Percentiles rank a stretch among this genome's conserved stretches.
Conservation (phyloP, 768 basidiomycete genomes). For the Auricularia cornea region DNA sequence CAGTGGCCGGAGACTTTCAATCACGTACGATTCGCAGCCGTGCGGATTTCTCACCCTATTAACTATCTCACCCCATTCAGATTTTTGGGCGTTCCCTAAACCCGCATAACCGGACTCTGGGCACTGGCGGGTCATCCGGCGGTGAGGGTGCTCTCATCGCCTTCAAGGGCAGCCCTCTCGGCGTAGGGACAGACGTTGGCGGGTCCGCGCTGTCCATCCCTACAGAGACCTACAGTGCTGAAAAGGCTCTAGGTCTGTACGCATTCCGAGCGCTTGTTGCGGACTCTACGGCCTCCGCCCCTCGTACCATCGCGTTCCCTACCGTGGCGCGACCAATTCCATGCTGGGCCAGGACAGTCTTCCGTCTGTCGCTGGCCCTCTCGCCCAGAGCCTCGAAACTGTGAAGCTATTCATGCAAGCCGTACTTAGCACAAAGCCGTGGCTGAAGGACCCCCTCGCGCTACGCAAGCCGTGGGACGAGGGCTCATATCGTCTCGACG, state of each 20-base stretch:
- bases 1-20: slow-evolving; percentile 78
- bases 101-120: slow-evolving; percentile 63
- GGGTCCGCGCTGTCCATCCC: slow-evolving; percentile 36
- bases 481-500: slow-evolving; percentile 45
- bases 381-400: slow-evolving; percentile 47
- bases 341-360: slow-evolving; percentile 65
- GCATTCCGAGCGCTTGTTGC: slow-evolving; percentile 62
- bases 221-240: too few relatives aligned
- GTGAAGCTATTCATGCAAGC: slow-evolving; percentile 59
- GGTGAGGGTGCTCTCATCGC: slow-evolving; percentile 78
- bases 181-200: slow-evolving; percentile 75
- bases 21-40: slow-evolving; percentile 40
- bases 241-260: too few relatives aligned
- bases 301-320: slow-evolving; percentile 63
- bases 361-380: slow-evolving; percentile 66
- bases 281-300: slow-evolving; percentile 67
- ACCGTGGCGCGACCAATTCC: slow-evolving; percentile 52
- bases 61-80: background rate
- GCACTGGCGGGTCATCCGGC: slow-evolving; percentile 74
- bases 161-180: slow-evolving; percentile 39
- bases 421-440: slow-evolving; percentile 51
- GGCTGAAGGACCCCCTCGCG: slow-evolving; percentile 56
- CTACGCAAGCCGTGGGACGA: slow-evolving; percentile 54
- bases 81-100: slow-evolving; percentile 68
- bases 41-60: too few relatives aligned